These are phyloP conservation scores for Myxozyma vanderwaltii DNA, from an alignment of 805 yeast species.

Conservation along the genomic window DNA sequence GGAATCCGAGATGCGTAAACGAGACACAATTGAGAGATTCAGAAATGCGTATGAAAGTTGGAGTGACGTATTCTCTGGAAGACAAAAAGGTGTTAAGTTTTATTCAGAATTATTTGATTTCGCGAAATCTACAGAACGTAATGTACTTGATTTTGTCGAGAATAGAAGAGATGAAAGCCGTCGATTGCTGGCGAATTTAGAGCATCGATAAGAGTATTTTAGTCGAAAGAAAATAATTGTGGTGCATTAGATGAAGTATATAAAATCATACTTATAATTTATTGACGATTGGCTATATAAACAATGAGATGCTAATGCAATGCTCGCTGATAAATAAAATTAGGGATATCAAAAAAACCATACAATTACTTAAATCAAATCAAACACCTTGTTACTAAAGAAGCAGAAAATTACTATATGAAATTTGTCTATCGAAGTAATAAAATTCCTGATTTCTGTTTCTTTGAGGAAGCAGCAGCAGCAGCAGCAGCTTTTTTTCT, in stretches of 20 bases:
- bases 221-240: neutral
- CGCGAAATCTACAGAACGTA: conserved; percentile 40
- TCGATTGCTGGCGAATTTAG: conserved; percentile 15
- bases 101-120: conserved; percentile 55
- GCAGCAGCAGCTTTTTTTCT: conserved; percentile 2
- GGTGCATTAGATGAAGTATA: neutral
- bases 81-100: conserved; percentile 61
- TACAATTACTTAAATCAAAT: too few relatives aligned
- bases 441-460: conserved; percentile 4
- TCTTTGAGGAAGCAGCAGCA: neutral
- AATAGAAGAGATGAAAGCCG: conserved; percentile 40
- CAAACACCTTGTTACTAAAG: too few relatives aligned
- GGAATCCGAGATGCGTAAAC: conserved; percentile 39
- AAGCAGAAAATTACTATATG: too few relatives aligned
- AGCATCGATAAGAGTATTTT: neutral
- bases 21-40: conserved; percentile 47
- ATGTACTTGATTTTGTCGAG: conserved; percentile 40
- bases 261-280: too few relatives aligned
- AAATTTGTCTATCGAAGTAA: conserved; percentile 1
- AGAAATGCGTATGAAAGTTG: conserved; percentile 58
- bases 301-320: too few relatives aligned
- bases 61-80: conserved; percentile 60
- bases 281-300: too few relatives aligned
- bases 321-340: too few relatives aligned
- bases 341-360: too few relatives aligned